Percentiles rank a stretch among this genome's conserved stretches.
These are phyloP conservation scores for Colletotrichum liriopes DNA, from an alignment of 2,329 filamentous ascomycete species.

Conservation along the genomic window DNA sequence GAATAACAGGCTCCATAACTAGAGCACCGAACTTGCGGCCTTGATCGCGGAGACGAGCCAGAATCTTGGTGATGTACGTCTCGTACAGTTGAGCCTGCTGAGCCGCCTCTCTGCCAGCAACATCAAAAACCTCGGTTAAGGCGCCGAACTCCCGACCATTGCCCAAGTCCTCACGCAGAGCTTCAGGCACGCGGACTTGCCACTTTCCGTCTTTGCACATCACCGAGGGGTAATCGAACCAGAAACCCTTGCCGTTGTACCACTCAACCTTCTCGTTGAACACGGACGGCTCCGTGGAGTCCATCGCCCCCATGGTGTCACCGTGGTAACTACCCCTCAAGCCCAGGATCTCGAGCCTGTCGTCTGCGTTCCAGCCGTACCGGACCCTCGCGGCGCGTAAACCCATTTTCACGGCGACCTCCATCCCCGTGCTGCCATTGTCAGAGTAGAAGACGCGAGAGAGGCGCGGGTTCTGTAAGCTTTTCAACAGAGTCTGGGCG, in stretches of 20 bases:
- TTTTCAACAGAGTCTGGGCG: slow-evolving; percentile 74
- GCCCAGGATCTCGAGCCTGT: slow-evolving; percentile 78
- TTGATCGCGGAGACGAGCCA: slow-evolving; percentile 67
- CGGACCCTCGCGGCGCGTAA: slow-evolving; percentile 77
- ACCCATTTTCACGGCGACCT: slow-evolving; percentile 90
- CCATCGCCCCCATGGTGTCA: slow-evolving; percentile 92
- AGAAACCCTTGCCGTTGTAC: slow-evolving; percentile 84
- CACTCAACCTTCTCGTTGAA: slow-evolving; percentile 90
- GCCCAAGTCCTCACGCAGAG: slow-evolving; percentile 63
- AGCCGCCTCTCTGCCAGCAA: slow-evolving; percentile 63
- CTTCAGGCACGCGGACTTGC: slow-evolving; percentile 71
- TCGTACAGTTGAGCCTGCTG: slow-evolving; percentile 69
- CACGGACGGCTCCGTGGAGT: slow-evolving; percentile 82
- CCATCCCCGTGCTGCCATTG: slow-evolving; percentile 86
- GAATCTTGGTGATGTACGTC: slow-evolving; percentile 68
- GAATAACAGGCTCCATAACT: slow-evolving; percentile 84
- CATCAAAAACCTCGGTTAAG: slow-evolving; percentile 73
- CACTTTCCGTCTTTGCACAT: slow-evolving; percentile 77
- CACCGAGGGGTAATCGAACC: slow-evolving; percentile 85
- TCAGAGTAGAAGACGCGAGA: slow-evolving; percentile 86
- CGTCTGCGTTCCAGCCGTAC: slow-evolving; percentile 75
- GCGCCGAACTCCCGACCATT: slow-evolving; percentile 60
- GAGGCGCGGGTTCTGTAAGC: slow-evolving; percentile 75
- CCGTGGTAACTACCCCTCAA: slow-evolving; percentile 88
- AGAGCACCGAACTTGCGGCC: slow-evolving; percentile 82